These are phyloP conservation scores for Xerocomus potaroensis DNA, from an alignment of 768 basidiomycete species.

Conservation along the genomic window DNA sequence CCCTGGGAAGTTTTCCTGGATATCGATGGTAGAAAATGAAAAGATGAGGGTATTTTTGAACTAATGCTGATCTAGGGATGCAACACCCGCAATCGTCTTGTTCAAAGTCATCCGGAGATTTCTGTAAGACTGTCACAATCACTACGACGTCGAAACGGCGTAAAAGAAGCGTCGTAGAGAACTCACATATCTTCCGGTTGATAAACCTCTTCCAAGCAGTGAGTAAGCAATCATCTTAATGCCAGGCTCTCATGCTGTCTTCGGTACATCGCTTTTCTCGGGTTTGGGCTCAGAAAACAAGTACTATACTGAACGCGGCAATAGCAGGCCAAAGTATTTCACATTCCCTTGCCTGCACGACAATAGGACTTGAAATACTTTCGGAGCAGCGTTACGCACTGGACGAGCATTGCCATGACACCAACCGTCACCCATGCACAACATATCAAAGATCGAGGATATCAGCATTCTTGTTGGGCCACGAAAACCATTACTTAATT, in stretches of 20 bases:
- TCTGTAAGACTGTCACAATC: slow-evolving; percentile 11
- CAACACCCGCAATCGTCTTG: slow-evolving; percentile 21
- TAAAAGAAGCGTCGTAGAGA: too few species aligned
- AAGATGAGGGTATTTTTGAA: too few species aligned
- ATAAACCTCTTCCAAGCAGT: slow-evolving; percentile 49
- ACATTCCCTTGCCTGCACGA: slow-evolving; percentile 35
- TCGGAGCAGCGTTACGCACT: slow-evolving; percentile 29
- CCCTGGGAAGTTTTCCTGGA: slow-evolving; percentile 44
- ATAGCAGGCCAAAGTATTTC: slow-evolving; percentile 50
- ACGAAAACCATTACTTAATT: slow-evolving; percentile 29
- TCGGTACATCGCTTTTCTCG: slow-evolving; percentile 41
- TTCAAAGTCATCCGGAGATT: slow-evolving; percentile 32
- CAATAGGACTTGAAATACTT: slow-evolving; percentile 1
- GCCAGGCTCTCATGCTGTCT: slow-evolving; percentile 46
- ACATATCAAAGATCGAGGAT: too few species aligned
- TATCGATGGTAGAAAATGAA: too few species aligned
- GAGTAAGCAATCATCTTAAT: slow-evolving; percentile 48
- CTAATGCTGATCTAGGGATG: slow-evolving; percentile 20
- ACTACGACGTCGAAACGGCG: not conserved
- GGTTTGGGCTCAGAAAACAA: slow-evolving; percentile 47
- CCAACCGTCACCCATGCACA: slow-evolving; percentile 35
- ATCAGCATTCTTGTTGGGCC: not conserved
- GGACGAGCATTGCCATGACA: slow-evolving; percentile 50
- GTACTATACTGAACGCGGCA: slow-evolving; percentile 47
- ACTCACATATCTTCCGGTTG: slow-evolving; percentile 43